Evolutionary conservation across 169 alveolate species (phyloP).

Genomic region (Amoebophrya sp.): DNA sequence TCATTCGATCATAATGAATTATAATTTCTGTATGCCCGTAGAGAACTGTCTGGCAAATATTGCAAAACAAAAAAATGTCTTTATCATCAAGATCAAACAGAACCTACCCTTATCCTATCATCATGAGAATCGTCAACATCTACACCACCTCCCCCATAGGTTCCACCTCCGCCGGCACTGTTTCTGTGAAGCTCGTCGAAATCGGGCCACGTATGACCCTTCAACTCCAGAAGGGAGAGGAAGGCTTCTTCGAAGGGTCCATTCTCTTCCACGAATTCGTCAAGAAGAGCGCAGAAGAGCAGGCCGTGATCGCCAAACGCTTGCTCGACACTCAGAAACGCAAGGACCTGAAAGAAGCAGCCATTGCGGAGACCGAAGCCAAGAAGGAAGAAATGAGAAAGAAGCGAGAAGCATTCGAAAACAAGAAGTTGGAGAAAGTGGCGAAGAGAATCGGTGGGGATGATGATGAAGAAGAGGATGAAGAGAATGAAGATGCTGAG

Average conservation of each 20-base stretch:
- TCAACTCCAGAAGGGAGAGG: background rate
- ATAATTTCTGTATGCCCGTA: too few relatives aligned
- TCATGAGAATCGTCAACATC: too few relatives aligned
- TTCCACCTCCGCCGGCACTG: too few relatives aligned
- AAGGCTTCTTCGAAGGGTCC: background rate
- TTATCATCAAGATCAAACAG: too few relatives aligned
- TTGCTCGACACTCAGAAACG: background rate
- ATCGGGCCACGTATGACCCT: constrained; percentile 7
- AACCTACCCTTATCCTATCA: too few relatives aligned
- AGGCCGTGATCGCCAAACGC: background rate
- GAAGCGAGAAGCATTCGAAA: background rate
- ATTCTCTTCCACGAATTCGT: background rate
- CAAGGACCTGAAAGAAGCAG: background rate
- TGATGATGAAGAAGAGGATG: background rate
- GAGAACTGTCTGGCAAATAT: too few relatives aligned
- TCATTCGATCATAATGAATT: too few relatives aligned
- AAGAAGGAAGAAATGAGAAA: background rate
- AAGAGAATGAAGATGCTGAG: background rate
- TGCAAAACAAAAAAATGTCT: too few relatives aligned
- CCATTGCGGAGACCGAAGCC: background rate
- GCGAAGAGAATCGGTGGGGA: background rate
- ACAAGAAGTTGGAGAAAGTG: background rate
- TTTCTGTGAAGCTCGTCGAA: background rate
- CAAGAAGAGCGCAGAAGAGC: background rate
- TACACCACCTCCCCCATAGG: too few relatives aligned